These are phyloP conservation scores for Pugionium dolabratum DNA, from an alignment of 345 rosid species.

Conservation along the genomic window DNA sequence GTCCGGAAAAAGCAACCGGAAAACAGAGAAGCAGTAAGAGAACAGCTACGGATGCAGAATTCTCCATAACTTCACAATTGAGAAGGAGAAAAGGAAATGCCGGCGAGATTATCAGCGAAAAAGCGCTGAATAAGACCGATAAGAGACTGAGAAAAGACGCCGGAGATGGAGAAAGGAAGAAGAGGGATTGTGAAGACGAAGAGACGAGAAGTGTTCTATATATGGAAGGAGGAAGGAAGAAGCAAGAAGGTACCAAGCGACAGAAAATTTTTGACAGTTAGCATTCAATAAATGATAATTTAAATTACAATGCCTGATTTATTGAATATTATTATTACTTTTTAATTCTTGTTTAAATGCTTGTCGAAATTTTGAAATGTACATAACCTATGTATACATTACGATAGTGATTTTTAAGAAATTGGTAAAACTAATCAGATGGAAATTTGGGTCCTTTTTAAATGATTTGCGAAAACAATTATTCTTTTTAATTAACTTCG, in stretches of 20 bases:
- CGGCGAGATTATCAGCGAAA: slow-evolving; percentile 52
- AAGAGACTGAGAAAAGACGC: slow-evolving; percentile 3
- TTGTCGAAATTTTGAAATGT: slow-evolving; percentile 23
- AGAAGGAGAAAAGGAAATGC: slow-evolving; percentile 16
- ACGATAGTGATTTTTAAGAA: slow-evolving; percentile 26
- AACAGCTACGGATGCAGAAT: slow-evolving; percentile 44
- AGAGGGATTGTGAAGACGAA: slow-evolving; percentile 34
- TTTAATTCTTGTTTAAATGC: slow-evolving; percentile 6
- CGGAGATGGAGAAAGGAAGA: slow-evolving; percentile 21
- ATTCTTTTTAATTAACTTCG: slow-evolving; percentile 2
- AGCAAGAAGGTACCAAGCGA: slow-evolving; percentile 58
- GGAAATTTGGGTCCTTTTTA: slow-evolving; percentile 16
- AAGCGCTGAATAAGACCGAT: slow-evolving; percentile 38
- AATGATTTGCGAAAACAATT: slow-evolving; percentile 21
- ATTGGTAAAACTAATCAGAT: slow-evolving; percentile 19
- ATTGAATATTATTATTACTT: neutral
- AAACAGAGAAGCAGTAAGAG: slow-evolving; percentile 58
- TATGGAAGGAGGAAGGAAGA: slow-evolving; percentile 51
- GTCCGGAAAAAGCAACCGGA: slow-evolving; percentile 68
- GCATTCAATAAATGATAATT: slow-evolving; percentile 36
- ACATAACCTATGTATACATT: slow-evolving; percentile 25
- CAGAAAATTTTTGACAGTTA: slow-evolving; percentile 41
- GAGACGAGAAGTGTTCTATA: slow-evolving; percentile 45
- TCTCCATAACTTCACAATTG: slow-evolving; percentile 19
- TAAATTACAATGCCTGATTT: slow-evolving; percentile 16